These are phyloP conservation scores for Beta vulgaris DNA, from an alignment of 148 eudicot species.

Conservation along the genomic window DNA sequence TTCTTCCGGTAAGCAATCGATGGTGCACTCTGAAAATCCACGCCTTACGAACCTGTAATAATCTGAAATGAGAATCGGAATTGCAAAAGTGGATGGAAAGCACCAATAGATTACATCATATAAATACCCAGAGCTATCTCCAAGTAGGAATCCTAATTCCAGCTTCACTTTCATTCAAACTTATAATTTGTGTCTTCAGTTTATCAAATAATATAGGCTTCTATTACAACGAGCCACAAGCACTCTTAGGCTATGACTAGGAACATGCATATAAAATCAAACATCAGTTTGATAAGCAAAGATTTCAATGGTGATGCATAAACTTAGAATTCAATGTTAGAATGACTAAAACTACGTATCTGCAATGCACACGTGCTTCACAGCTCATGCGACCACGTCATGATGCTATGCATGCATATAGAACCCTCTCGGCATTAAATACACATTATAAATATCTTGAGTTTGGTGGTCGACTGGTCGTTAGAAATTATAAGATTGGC, in stretches of 20 bases:
- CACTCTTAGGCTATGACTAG: not conserved
- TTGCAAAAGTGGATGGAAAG: not conserved
- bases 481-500: no score
- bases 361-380: not conserved
- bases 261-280: not conserved
- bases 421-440: no score
- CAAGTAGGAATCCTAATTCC: not conserved
- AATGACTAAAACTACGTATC: not conserved
- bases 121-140: not conserved
- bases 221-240: no score
- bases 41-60: constrained; percentile 86
- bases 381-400: not conserved
- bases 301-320: no score
- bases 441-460: no score
- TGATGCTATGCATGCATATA: not conserved
- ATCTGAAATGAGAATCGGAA: constrained; percentile 7
- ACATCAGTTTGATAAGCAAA: not conserved
- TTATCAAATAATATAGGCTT: no score
- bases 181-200: not conserved
- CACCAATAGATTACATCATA: not conserved
- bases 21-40: constrained; percentile 81
- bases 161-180: not conserved
- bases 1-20: constrained; percentile 65
- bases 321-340: no score
- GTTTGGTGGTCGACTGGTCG: no score